These are phyloP conservation scores for Termitomyces sp. DNA, from an alignment of 768 basidiomycete species.

Conservation along the genomic window DNA sequence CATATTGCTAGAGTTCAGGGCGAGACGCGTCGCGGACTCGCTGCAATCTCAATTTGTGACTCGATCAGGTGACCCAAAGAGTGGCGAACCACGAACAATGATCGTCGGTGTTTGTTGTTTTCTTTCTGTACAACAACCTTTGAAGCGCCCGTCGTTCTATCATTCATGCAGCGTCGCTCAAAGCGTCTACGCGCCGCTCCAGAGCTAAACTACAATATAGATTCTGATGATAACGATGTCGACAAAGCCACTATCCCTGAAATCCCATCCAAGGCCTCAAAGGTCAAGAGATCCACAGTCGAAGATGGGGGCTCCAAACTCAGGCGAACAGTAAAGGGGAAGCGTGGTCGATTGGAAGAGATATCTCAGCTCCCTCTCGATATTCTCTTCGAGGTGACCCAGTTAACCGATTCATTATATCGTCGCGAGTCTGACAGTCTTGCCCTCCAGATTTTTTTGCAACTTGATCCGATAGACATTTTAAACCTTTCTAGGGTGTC, in stretches of 20 bases:
- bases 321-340: slow-evolving; percentile 14
- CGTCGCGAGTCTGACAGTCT: not conserved
- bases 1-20: no score
- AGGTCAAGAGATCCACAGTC: not conserved
- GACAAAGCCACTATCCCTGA: not conserved
- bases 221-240: not conserved
- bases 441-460: slow-evolving; percentile 15
- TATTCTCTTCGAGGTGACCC: slow-evolving; percentile 20
- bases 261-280: not conserved
- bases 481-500: slow-evolving; percentile 18
- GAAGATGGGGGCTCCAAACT: not conserved
- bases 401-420: no score
- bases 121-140: no score
- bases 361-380: slow-evolving; percentile 23
- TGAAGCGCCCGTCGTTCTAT: not conserved
- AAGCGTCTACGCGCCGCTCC: not conserved
- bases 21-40: no score
- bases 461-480: slow-evolving; percentile 16
- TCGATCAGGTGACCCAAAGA: no score
- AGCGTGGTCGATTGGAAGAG: slow-evolving; percentile 17
- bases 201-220: not conserved
- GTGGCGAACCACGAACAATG: no score
- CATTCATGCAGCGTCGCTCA: not conserved
- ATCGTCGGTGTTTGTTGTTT: no score
- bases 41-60: no score